These are phyloP conservation scores for Fonsecaea pedrosoi DNA, from an alignment of 2,329 filamentous ascomycete species.

Conservation along the genomic window DNA sequence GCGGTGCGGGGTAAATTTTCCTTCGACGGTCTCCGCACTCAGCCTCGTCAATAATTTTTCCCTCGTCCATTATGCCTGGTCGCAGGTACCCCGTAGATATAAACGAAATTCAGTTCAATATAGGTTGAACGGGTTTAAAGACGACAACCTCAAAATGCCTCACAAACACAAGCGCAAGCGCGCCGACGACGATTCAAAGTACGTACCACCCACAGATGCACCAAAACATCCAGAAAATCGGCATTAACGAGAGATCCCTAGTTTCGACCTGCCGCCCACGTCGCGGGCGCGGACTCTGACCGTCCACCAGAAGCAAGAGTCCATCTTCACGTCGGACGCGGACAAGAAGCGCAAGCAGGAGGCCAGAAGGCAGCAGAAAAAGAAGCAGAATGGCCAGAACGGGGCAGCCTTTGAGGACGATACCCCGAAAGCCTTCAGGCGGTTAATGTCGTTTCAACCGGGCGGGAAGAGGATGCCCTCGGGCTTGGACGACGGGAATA, in stretches of 20 bases:
- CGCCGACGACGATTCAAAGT: slow-evolving; percentile 57
- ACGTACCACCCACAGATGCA: background rate
- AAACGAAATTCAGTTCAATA: background rate
- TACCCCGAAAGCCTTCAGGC: slow-evolving; percentile 84
- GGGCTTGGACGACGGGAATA: slow-evolving; percentile 72
- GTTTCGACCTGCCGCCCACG: slow-evolving; percentile 67
- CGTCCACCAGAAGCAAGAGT: slow-evolving; percentile 46
- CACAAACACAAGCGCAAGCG: slow-evolving; percentile 78
- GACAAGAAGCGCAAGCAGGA: slow-evolving; percentile 38
- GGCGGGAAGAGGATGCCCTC: slow-evolving; percentile 65
- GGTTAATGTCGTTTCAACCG: slow-evolving; percentile 77
- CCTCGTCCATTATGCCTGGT: background rate
- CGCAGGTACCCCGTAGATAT: background rate
- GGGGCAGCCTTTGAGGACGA: slow-evolving; percentile 66
- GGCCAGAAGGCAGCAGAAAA: slow-evolving; percentile 43
- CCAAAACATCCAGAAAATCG: background rate
- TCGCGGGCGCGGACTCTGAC: slow-evolving; percentile 63
- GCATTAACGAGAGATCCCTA: slow-evolving; percentile 26
- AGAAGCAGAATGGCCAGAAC: slow-evolving; percentile 45
- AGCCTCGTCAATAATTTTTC: slow-evolving; percentile 15
- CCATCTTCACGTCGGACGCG: slow-evolving; percentile 48
- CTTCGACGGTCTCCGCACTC: slow-evolving; percentile 12
- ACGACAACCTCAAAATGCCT: slow-evolving; percentile 65
- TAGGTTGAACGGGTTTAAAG: background rate
- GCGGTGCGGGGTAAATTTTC: slow-evolving; percentile 14